Percentiles rank a stretch among this genome's conserved stretches.
These are phyloP conservation scores for Evansstolkia leycettana DNA, from an alignment of 495 filamentous ascomycete species.

Conservation along the genomic window DNA sequence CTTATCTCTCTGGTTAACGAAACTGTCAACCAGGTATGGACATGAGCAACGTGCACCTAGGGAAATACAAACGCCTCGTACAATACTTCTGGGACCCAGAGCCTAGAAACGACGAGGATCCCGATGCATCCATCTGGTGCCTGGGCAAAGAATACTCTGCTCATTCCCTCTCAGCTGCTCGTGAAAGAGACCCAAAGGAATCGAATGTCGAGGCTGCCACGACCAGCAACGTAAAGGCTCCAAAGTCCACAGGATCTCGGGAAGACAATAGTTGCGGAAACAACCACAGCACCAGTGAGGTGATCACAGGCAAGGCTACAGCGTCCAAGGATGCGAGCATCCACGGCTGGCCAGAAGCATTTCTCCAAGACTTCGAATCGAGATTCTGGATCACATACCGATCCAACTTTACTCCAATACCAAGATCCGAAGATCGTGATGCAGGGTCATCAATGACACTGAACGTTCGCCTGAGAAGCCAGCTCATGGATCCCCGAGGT, in stretches of 20 bases:
- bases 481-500: conserved; percentile 64
- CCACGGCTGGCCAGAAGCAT: conserved; percentile 72
- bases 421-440: conserved; percentile 59
- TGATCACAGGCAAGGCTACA: conserved; percentile 20
- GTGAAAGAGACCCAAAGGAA: conserved; percentile 1
- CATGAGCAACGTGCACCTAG: conserved; percentile 52
- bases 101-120: conserved; percentile 66
- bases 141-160: conserved; percentile 62
- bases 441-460: conserved; percentile 69
- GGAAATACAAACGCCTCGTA: conserved; percentile 67
- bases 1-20: no score
- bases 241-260: no score
- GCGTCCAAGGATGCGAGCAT: conserved; percentile 4
- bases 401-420: conserved; percentile 72
- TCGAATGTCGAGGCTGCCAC: conserved; percentile 9
- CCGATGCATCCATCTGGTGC: conserved; percentile 71
- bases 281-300: conserved; percentile 31
- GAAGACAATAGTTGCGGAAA: conserved; percentile 11
- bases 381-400: conserved; percentile 96
- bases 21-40: conserved; percentile 5
- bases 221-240: not conserved
- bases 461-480: conserved; percentile 68
- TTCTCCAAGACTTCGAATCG: conserved; percentile 87
- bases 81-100: conserved; percentile 94
- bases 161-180: not conserved